Conservation (phyloP, 106 monocot species). For the Iris macrosiphon region DNA sequence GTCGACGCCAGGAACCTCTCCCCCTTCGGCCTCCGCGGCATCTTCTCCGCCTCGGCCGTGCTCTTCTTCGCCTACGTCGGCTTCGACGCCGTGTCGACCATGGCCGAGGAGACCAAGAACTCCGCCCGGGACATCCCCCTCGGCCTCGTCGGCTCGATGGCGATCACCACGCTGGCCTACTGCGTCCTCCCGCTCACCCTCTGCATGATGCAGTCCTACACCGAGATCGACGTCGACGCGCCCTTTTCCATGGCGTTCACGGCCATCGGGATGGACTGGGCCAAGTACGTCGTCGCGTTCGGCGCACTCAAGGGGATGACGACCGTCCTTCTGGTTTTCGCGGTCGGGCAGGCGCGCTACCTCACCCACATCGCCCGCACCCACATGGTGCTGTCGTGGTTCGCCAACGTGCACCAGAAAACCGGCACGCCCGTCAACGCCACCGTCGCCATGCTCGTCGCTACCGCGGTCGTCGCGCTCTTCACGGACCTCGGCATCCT, state of each 20-base stretch:
- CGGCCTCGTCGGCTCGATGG: constrained; percentile 63
- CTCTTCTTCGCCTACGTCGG: constrained; percentile 53
- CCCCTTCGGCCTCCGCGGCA: constrained; percentile 34
- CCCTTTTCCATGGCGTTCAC: constrained; percentile 69
- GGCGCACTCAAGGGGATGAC: constrained; percentile 90
- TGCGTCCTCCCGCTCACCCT: constrained; percentile 50
- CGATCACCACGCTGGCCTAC: constrained; percentile 49
- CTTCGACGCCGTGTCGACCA: constrained; percentile 49
- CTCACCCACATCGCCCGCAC: constrained; percentile 77
- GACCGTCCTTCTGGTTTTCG: constrained; percentile 62
- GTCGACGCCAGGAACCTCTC: constrained; percentile 17
- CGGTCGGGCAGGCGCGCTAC: constrained; percentile 79
- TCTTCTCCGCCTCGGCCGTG: constrained; percentile 27
- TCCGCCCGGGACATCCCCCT: constrained; percentile 55
- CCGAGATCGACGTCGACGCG: constrained; percentile 40
- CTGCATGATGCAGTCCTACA: constrained; percentile 63
- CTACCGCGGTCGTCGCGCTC: constrained; percentile 64
- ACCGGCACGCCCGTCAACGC: constrained; percentile 80
- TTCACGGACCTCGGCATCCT: constrained; percentile 64
- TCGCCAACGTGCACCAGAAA: constrained; percentile 43
- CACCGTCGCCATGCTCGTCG: constrained; percentile 52
- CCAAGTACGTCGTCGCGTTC: constrained; percentile 78
- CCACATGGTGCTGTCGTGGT: constrained; percentile 70
- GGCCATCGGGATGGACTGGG: constrained; percentile 62
- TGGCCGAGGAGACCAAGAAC: constrained; percentile 59